Conservation (phyloP, 257 asterid genomes). For the Lycium ferocissimum region DNA sequence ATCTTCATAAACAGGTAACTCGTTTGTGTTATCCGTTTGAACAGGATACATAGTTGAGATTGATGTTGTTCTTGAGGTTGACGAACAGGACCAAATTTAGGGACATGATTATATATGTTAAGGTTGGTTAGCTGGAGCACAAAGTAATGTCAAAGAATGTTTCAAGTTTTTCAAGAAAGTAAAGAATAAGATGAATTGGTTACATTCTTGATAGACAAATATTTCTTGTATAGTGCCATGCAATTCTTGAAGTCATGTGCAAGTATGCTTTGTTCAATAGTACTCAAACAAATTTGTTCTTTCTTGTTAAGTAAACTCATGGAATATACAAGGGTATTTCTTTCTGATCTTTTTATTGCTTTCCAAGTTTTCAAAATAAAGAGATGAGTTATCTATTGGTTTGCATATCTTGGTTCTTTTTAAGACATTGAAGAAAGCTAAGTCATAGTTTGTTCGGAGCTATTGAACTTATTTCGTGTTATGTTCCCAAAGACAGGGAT, state of each 20-base stretch:
- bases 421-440: no score
- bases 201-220: conserved; percentile 6
- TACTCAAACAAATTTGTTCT: neutral
- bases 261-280: conserved; percentile 18
- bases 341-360: neutral
- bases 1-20: conserved; percentile 45
- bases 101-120: neutral
- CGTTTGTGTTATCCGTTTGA: conserved; percentile 41
- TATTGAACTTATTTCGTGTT: no score
- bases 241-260: conserved; percentile 26
- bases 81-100: neutral
- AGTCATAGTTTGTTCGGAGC: no score
- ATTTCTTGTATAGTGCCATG: neutral
- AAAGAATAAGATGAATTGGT: conserved; percentile 19
- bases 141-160: conserved; percentile 10
- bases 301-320: conserved; percentile 2
- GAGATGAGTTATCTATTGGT: neutral
- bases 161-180: neutral
- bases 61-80: conserved; percentile 7
- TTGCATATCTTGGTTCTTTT: neutral
- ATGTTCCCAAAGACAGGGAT: no score
- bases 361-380: neutral
- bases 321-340: neutral
- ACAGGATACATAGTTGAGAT: neutral
- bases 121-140: neutral